Conservation (phyloP, 2,329 filamentous ascomycete species). For the Arthrobotrys sinensis region DNA sequence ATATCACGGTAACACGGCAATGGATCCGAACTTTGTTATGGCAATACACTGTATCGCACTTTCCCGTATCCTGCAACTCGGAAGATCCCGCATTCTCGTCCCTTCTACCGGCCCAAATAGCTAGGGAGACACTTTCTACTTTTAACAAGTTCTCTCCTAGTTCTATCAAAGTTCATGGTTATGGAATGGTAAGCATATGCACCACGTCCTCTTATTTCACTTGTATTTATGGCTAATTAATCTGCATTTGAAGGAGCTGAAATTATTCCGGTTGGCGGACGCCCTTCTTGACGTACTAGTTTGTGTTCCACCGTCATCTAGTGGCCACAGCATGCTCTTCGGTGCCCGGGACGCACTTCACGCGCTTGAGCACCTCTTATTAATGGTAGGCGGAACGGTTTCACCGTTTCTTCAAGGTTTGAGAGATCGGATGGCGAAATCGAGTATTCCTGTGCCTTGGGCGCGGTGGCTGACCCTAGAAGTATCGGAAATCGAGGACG, state of each 20-base stretch:
- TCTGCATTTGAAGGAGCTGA: neutral
- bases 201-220: no score
- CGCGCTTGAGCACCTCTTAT: neutral
- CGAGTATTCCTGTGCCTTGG: neutral
- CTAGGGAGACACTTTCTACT: slow-evolving; percentile 10
- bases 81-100: neutral
- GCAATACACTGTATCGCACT: slow-evolving; percentile 2
- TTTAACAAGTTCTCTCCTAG: slow-evolving; percentile 13
- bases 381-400: neutral
- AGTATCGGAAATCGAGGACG: neutral
- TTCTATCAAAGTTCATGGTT: slow-evolving; percentile 1
- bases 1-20: neutral
- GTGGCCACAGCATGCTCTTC: slow-evolving; percentile 1
- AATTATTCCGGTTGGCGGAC: slow-evolving; percentile 4
- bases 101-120: slow-evolving; percentile 2
- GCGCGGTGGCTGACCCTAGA: slow-evolving; percentile 3
- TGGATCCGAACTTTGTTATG: slow-evolving; percentile 3
- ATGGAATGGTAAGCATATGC: slow-evolving; percentile 4
- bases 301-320: neutral
- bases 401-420: slow-evolving; percentile 5
- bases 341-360: slow-evolving; percentile 2
- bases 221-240: neutral
- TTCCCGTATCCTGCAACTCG: slow-evolving; percentile 4
- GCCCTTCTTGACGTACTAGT: slow-evolving; percentile 2
- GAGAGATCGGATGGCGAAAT: slow-evolving; percentile 4